These are phyloP conservation scores for Corniculantispora saksenae DNA, from an alignment of 2,329 filamentous ascomycete species.

Conservation along the genomic window DNA sequence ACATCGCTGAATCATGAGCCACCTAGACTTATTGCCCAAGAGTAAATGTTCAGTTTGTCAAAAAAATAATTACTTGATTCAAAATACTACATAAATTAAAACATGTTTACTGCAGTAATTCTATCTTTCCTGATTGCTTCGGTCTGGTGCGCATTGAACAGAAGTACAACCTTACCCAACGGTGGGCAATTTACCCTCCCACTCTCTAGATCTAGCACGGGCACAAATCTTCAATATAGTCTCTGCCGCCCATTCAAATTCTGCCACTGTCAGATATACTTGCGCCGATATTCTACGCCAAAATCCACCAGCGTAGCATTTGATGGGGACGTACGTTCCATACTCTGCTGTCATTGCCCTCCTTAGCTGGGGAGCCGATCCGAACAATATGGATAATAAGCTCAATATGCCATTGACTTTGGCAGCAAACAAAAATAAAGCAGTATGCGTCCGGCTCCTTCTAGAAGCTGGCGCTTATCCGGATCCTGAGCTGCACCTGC, in stretches of 20 bases:
- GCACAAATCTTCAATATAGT: conserved; percentile 41
- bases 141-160: no score
- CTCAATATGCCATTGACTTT: background rate
- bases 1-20: background rate
- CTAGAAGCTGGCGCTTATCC: background rate
- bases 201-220: background rate
- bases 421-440: background rate
- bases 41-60: no score
- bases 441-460: background rate
- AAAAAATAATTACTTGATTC: no score
- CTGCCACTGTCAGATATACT: conserved; percentile 64
- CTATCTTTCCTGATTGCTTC: background rate
- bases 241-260: conserved; percentile 63
- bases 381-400: background rate
- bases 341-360: conserved; percentile 30
- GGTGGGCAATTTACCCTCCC: background rate
- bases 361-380: background rate
- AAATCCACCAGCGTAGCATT: conserved; percentile 55
- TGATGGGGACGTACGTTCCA: conserved; percentile 60
- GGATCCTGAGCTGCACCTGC: background rate
- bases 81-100: background rate
- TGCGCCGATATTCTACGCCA: conserved; percentile 67
- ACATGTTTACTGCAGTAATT: background rate
- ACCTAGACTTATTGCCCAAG: no score
- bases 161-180: background rate